These are phyloP conservation scores for Fusarium nurragi DNA, from an alignment of 2,329 filamentous ascomycete species.

Conservation along the genomic window DNA sequence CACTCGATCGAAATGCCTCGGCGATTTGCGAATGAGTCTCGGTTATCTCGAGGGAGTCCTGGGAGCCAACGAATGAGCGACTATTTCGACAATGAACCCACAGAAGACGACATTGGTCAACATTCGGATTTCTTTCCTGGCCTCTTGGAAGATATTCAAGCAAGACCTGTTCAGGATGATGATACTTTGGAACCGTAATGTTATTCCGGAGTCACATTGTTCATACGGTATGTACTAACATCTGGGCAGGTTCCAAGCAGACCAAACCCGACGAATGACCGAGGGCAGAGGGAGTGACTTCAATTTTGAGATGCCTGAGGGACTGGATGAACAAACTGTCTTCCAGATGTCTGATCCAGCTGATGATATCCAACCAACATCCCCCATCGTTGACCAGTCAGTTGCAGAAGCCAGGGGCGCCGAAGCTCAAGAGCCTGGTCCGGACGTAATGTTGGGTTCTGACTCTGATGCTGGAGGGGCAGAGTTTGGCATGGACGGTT, in stretches of 20 bases:
- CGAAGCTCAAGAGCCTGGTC: constrained; percentile 20
- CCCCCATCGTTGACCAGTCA: constrained; percentile 38
- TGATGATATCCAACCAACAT: constrained; percentile 43
- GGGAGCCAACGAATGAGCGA: constrained; percentile 65
- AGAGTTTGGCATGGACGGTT: constrained; percentile 30
- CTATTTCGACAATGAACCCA: constrained; percentile 53
- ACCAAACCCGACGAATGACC: constrained; percentile 53
- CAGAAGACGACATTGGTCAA: constrained; percentile 53
- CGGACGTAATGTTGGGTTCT: constrained; percentile 26
- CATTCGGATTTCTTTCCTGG: constrained; percentile 64
- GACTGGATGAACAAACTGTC: constrained; percentile 60
- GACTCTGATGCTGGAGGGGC: constrained; percentile 36
- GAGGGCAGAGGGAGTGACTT: constrained; percentile 61
- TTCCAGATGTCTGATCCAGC: constrained; percentile 57
- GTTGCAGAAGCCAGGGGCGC: constrained; percentile 34
- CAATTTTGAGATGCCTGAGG: constrained; percentile 59
- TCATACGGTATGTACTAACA: constrained; percentile 9
- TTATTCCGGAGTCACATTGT: not conserved
- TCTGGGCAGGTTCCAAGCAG: constrained; percentile 50
- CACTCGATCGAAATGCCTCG: constrained; percentile 69
- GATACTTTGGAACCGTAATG: constrained; percentile 57
- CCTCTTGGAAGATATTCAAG: constrained; percentile 56
- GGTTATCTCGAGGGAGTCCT: constrained; percentile 63
- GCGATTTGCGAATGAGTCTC: constrained; percentile 55
- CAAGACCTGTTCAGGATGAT: constrained; percentile 51